These are phyloP conservation scores for Sphaerulina musiva DNA, from an alignment of 2,329 filamentous ascomycete genomes.

Conservation along the genomic window DNA sequence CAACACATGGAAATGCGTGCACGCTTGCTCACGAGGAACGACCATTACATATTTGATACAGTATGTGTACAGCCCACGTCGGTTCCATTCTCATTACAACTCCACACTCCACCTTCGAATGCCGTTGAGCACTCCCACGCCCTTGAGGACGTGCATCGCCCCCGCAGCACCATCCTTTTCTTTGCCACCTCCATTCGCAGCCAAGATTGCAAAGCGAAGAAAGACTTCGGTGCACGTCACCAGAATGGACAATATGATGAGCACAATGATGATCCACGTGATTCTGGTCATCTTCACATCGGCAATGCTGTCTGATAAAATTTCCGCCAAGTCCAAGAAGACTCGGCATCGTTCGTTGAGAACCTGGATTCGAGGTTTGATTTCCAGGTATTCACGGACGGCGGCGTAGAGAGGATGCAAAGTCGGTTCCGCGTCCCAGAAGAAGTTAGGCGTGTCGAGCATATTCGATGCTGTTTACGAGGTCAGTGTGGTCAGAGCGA, in stretches of 20 bases:
- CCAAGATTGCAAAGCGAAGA: slow-evolving; percentile 72
- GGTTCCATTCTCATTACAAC: neutral
- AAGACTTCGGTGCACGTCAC: slow-evolving; percentile 87
- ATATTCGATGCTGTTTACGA: slow-evolving; percentile 71
- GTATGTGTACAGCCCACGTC: too few species aligned
- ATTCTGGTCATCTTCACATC: slow-evolving; percentile 93
- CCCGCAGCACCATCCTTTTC: slow-evolving; percentile 4
- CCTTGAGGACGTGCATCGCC: slow-evolving; percentile 1
- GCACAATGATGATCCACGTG: slow-evolving; percentile 95
- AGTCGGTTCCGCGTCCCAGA: slow-evolving; percentile 96
- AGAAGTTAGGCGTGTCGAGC: slow-evolving; percentile 92
- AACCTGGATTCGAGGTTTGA: slow-evolving; percentile 90
- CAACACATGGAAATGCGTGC: too few species aligned
- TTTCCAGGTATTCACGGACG: slow-evolving; percentile 94
- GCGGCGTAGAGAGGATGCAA: slow-evolving; percentile 90
- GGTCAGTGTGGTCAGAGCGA: neutral
- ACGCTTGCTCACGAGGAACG: too few species aligned
- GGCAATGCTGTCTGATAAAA: slow-evolving; percentile 83
- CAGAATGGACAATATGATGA: slow-evolving; percentile 84
- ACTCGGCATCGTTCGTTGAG: slow-evolving; percentile 95
- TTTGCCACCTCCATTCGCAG: slow-evolving; percentile 16
- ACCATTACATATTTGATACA: too few species aligned
- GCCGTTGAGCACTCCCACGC: neutral
- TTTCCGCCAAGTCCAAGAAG: slow-evolving; percentile 92
- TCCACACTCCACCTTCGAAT: neutral